Evolutionary conservation across 495 filamentous ascomycete genomes (phyloP), one percentile per base, ranked within the genome.

Genomic region (Podospora pseudopauciseta): DNA sequence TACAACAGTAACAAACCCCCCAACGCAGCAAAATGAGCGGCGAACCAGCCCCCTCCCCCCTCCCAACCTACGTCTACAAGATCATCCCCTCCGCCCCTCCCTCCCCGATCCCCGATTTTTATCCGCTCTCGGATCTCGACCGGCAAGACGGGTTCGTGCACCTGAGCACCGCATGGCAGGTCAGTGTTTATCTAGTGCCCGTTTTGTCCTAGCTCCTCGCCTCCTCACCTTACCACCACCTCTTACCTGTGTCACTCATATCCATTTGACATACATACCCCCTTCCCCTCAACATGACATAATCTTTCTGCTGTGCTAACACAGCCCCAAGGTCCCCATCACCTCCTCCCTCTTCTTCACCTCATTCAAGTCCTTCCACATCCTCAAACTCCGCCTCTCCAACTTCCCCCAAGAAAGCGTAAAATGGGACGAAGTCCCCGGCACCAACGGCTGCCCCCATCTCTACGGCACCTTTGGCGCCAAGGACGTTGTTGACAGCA

Each of bases 141-240:
- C 76, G 74, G 65, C 73, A 82, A 60, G 84, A 86, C 65, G 84
- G 84, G 16, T 86, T 86, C 71, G 76, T 86, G 6, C 84, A 86
- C 60, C 69, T 86, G 19, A 85, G 82, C 68, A 78, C 76, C 7
- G 77, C 82, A 19, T 72, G 70, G 61, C 84, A 83, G 77, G 82
- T 82, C 75, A 67, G 76, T 32, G 19, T 32, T 56, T 61, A 5
- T 54, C 32, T 60, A 20, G 19, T 56, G 5, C 39, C 39, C 3
- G 13, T 49, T 49, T 11, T 2, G 15, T 18, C 7, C 66, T 65
- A 13, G 55, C 23, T 60, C 64, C 15, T 26, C 20, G 20, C 20
- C 20, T 58, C 59, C 3, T 26, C 26, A 60, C 53, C 7, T 67
- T 65, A 1, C 34, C 59, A 58, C 58, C 19, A 49, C 4, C 13